These are phyloP conservation scores for Diaporthe citrichinensis DNA, from an alignment of 2,329 filamentous ascomycete species.

Conservation along the genomic window DNA sequence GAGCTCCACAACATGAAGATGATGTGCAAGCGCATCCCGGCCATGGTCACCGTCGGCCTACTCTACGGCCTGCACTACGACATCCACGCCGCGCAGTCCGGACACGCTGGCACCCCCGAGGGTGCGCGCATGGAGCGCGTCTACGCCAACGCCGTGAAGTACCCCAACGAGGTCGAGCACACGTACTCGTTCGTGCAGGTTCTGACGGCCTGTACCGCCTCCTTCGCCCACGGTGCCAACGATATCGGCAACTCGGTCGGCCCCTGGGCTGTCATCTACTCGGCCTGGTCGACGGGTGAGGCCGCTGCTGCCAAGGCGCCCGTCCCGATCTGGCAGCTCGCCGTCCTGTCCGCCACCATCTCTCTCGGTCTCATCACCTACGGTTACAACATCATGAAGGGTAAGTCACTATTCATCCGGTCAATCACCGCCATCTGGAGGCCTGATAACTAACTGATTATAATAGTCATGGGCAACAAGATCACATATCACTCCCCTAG, in stretches of 20 bases:
- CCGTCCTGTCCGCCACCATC: constrained; percentile 74
- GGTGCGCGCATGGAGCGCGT: constrained; percentile 79
- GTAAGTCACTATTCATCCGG: constrained; percentile 54
- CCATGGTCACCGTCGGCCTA: constrained; percentile 71
- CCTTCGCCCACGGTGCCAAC: constrained; percentile 83
- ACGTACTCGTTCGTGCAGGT: constrained; percentile 77
- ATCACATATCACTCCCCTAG: constrained; percentile 77
- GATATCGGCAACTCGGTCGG: constrained; percentile 81
- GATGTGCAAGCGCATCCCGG: constrained; percentile 76
- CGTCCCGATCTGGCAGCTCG: constrained; percentile 83
- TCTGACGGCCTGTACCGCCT: constrained; percentile 78
- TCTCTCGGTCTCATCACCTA: constrained; percentile 80
- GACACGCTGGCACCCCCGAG: constrained; percentile 79
- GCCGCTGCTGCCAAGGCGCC: constrained; percentile 73
- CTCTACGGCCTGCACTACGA: constrained; percentile 87
- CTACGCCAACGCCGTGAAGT: constrained; percentile 75
- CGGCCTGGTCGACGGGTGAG: constrained; percentile 74
- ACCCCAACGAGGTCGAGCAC: constrained; percentile 79
- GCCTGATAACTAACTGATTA: constrained; percentile 34
- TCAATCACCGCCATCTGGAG: not conserved
- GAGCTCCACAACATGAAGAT: constrained; percentile 79
- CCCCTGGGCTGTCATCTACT: constrained; percentile 79
- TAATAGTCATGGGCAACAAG: constrained; percentile 82
- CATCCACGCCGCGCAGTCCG: constrained; percentile 82
- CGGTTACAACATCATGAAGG: constrained; percentile 89